Percentiles rank a stretch among this genome's conserved stretches.
Conservation (phyloP, 169 alveolate genomes). For the Perkinsus marinus region DNA sequence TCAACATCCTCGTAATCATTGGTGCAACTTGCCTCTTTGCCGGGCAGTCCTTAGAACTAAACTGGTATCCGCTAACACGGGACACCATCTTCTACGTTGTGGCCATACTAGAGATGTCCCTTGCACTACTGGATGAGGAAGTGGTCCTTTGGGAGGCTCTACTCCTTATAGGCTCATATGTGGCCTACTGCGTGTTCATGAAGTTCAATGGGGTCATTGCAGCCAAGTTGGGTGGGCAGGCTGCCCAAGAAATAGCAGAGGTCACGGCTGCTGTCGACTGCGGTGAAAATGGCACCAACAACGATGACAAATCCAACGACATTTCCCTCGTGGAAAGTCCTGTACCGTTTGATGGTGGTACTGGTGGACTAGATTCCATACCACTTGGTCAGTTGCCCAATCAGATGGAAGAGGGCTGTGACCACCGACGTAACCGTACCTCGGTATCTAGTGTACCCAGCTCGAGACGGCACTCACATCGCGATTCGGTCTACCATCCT, state of each 20-base stretch:
- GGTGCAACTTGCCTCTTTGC: constrained; percentile 17
- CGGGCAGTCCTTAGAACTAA: neutral
- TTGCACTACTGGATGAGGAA: neutral
- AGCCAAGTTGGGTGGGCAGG: neutral
- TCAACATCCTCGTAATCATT: constrained; percentile 19
- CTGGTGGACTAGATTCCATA: neutral
- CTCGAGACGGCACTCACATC: neutral
- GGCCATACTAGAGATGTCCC: neutral
- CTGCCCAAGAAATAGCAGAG: neutral
- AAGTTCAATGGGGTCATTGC: neutral
- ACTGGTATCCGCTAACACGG: constrained; percentile 17
- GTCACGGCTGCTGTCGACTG: neutral
- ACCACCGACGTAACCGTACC: neutral
- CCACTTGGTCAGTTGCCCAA: neutral
- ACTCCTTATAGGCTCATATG: neutral
- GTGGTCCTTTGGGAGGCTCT: neutral
- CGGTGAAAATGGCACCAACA: neutral
- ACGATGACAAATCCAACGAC: no score
- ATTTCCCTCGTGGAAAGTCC: no score
- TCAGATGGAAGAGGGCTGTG: neutral
- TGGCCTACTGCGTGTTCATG: neutral
- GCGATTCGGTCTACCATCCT: neutral
- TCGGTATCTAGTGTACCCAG: neutral
- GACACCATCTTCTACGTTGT: constrained; percentile 5
- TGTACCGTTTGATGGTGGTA: neutral